phyloP scores from a whole-genome alignment of 345 rosid species.

The Acer saccharum region DNA sequence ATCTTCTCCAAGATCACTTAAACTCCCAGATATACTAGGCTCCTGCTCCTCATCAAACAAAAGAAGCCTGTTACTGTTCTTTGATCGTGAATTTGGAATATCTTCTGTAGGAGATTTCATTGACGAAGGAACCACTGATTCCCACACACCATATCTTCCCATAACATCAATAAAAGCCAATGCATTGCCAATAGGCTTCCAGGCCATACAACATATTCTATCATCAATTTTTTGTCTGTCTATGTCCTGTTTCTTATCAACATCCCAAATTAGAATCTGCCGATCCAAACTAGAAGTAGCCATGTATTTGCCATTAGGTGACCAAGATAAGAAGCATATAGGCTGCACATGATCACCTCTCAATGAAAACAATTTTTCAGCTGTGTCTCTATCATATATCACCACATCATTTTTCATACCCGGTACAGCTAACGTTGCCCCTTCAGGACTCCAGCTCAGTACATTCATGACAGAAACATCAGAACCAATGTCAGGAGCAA shows the following conservation, averaged over 20 bases:
- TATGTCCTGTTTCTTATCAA: slow-evolving; percentile 79
- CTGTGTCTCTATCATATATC: slow-evolving; percentile 91
- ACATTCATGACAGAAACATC: slow-evolving; percentile 62
- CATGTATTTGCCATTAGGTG: slow-evolving; percentile 93
- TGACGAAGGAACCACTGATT: slow-evolving; percentile 84
- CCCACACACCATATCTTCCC: slow-evolving; percentile 92
- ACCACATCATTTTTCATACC: slow-evolving; percentile 85
- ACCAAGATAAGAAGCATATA: slow-evolving; percentile 79
- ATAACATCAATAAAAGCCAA: slow-evolving; percentile 77
- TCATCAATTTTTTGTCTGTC: slow-evolving; percentile 84
- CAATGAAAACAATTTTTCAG: slow-evolving; percentile 77
- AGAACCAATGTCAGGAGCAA: slow-evolving; percentile 66
- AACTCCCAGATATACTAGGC: slow-evolving; percentile 55
- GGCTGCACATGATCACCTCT: slow-evolving; percentile 81
- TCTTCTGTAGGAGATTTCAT: slow-evolving; percentile 87
- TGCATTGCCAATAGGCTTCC: slow-evolving; percentile 91
- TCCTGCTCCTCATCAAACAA: slow-evolving; percentile 67
- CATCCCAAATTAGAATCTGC: slow-evolving; percentile 91
- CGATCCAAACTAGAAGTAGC: slow-evolving; percentile 88
- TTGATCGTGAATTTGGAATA: slow-evolving; percentile 56
- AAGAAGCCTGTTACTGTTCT: slow-evolving; percentile 71
- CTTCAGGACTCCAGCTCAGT: slow-evolving; percentile 95
- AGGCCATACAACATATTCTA: slow-evolving; percentile 77
- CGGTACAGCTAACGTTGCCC: slow-evolving; percentile 82
- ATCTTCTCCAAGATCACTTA: slow-evolving; percentile 66